Evolutionary conservation across 2,329 filamentous ascomycete genomes (phyloP), one percentile per base, ranked within the genome.

Genomic region (Dryadomyces quercivorus): DNA sequence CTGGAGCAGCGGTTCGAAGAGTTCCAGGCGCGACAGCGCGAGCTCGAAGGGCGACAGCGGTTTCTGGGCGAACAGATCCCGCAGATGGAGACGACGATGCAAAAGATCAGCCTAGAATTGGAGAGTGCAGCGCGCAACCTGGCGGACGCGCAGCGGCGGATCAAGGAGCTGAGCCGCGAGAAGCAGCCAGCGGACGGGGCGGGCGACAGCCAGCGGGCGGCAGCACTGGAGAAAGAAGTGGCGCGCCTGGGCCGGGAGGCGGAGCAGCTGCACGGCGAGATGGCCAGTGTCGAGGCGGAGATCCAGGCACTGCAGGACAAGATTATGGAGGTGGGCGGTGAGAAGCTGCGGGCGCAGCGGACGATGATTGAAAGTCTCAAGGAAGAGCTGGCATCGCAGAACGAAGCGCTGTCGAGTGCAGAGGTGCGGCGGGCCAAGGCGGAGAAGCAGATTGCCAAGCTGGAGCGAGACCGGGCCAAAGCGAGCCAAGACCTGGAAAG

Each of bases 261-360:
- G 12, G 81, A 86, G 56, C 86, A 85, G 63, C 77, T 98, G 10
- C 88, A 83, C 58, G 76, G 80, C 10, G 89, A 97, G 69, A 96
- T 87, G n/a, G 81, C 87, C 1, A 93, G 85, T 48, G 83, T 95
- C 9, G 93, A 98, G 66, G 84, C 85, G 26, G 93, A 97, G 68
- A 97, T 98, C 70, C 92, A 95, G 70, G 78, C 78, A 20, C 75
- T 98, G 1, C 92, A 98, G 66, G 85, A 93, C 76, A 95, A 91
- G 75, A 98, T 98, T 64, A 97, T 98, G 93, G 86, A 96, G 69
- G 85, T 95, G 59, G 93, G 93, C 64, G 93, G 93, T 69, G 90
- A 97, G 63, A 90, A 88, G 70, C 81, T 98, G 18, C 85, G 93
- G 54, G 81, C 85, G 18, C 92, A 98, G 66, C 91, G 93, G 62